A percentile compares a stretch with the other conserved stretches of the same genome.
Conservation (phyloP, 371 early-diverging fungal species). For the Rozella allomycis region DNA sequence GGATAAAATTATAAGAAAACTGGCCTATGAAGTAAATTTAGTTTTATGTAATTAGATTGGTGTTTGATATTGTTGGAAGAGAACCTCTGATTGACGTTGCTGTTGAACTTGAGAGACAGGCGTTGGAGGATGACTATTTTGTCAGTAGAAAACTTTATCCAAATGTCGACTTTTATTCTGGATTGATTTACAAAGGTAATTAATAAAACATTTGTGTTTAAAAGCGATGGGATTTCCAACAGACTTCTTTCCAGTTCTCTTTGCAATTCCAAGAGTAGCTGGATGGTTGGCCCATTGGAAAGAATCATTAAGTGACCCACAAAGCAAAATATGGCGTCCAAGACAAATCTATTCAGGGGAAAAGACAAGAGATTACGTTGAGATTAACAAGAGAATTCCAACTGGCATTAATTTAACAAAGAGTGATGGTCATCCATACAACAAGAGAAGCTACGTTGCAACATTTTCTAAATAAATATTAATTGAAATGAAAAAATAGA, state of each 20-base stretch:
- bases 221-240: constrained; percentile 37
- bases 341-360: constrained; percentile 32
- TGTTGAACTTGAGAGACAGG: constrained; percentile 21
- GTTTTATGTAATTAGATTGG: too few species aligned
- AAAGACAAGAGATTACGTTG: constrained; percentile 13
- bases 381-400: too few species aligned
- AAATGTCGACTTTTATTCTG: constrained; percentile 35
- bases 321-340: constrained; percentile 33
- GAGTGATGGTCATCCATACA: too few species aligned
- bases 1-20: constrained; percentile 16
- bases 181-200: constrained; percentile 21
- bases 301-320: constrained; percentile 15
- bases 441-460: too few species aligned
- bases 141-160: constrained; percentile 29
- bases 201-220: too few species aligned
- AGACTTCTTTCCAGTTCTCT: constrained; percentile 42
- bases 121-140: constrained; percentile 28
- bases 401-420: too few species aligned
- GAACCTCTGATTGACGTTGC: constrained; percentile 34
- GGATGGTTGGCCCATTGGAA: constrained; percentile 32
- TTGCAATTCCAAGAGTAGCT: constrained; percentile 22
- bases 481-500: too few species aligned
- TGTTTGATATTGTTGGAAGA: constrained; percentile 33
- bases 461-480: too few species aligned
- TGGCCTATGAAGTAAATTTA: constrained; percentile 32